A percentile compares a stretch with the other conserved stretches of the same genome.
phyloP scores from a whole-genome alignment of 2,329 filamentous ascomycete species.

The Fusarium clavum region DNA sequence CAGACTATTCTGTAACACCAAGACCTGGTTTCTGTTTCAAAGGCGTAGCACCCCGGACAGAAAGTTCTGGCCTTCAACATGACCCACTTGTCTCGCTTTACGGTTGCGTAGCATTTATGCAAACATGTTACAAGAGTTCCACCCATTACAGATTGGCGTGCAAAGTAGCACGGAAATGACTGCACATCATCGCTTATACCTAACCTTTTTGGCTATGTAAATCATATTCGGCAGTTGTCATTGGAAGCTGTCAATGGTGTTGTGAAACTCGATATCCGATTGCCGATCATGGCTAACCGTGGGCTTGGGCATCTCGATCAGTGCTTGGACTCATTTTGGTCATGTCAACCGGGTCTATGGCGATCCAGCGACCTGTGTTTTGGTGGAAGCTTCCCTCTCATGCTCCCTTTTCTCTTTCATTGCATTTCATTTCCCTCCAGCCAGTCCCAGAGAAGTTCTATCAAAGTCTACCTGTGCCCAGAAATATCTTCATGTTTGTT shows the following conservation, averaged over 20 bases:
- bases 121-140: not conserved
- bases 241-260: not conserved
- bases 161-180: not conserved
- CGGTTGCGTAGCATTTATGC: not conserved
- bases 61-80: no score
- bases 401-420: no score
- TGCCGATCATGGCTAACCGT: not conserved
- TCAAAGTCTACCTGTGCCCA: no score
- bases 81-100: not conserved
- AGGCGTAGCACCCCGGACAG: not conserved
- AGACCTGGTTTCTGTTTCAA: not conserved
- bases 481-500: not conserved
- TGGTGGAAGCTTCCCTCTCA: no score
- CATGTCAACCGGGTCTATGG: not conserved
- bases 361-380: not conserved
- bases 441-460: no score
- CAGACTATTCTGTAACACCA: not conserved
- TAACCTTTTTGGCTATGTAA: not conserved
- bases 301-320: not conserved
- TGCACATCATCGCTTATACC: not conserved
- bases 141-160: not conserved
- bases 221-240: not conserved
- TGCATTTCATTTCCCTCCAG: no score
- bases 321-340: not conserved
- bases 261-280: not conserved